A percentile compares a stretch with the other conserved stretches of the same genome.
phyloP scores from a whole-genome alignment of 228 moss, liverwort and hornwort genomes.

The Sphagnum magellanicum region DNA sequence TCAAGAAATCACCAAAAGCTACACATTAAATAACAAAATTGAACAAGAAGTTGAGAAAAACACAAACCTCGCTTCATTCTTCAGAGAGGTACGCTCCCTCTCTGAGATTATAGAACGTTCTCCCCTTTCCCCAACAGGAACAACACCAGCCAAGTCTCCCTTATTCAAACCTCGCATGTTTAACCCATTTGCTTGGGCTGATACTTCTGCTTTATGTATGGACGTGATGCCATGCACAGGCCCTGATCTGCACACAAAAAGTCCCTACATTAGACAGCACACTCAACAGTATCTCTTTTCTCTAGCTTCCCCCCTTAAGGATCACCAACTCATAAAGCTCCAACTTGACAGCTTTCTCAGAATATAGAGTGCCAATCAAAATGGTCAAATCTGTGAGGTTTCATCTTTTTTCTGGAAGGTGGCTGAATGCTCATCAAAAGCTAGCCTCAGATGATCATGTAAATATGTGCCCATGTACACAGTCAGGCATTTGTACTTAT shows the following conservation, averaged over 20 bases:
- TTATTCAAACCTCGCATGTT: conserved; percentile 54
- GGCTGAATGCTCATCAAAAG: no score
- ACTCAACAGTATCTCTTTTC: neutral
- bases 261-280: no score
- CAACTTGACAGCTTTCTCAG: neutral
- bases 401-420: no score
- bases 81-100: conserved; percentile 60
- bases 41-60: neutral
- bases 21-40: neutral
- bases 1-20: neutral
- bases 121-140: conserved; percentile 35
- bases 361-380: no score
- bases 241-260: conserved; percentile 54
- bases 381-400: no score
- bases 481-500: no score
- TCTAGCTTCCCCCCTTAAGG: no score
- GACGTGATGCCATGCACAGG: conserved; percentile 79
- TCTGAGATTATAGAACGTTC: conserved; percentile 53
- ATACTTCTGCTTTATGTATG: conserved; percentile 75
- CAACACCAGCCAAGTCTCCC: conserved; percentile 47
- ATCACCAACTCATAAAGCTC: neutral
- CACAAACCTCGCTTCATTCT: conserved; percentile 67
- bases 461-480: no score
- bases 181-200: conserved; percentile 61
- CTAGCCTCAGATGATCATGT: no score